phyloP scores from a whole-genome alignment of 106 monocot species.

The Allium sativum region DNA sequence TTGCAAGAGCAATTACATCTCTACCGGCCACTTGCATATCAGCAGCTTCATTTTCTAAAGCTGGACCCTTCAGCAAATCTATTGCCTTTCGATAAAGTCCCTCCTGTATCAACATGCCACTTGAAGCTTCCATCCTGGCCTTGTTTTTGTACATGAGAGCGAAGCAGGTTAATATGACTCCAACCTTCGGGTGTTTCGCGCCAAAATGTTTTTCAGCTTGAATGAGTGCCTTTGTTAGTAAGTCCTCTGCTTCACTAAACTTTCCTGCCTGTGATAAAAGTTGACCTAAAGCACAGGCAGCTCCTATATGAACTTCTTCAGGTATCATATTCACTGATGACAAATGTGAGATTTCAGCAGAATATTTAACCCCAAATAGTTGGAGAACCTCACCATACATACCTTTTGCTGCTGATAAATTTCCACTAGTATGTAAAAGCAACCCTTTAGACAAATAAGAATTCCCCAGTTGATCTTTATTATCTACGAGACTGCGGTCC shows the following conservation, averaged over 20 bases:
- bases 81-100: constrained; percentile 71
- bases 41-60: constrained; percentile 41
- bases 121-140: constrained; percentile 68
- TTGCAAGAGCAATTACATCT: constrained; percentile 68
- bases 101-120: constrained; percentile 88
- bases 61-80: constrained; percentile 71
- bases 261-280: constrained; percentile 70
- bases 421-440: constrained; percentile 66
- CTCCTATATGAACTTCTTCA: constrained; percentile 55
- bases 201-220: constrained; percentile 83
- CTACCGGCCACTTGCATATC: constrained; percentile 16
- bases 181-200: constrained; percentile 84
- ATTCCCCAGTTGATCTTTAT: too few species aligned
- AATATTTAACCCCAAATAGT: constrained; percentile 23
- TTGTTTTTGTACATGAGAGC: constrained; percentile 77
- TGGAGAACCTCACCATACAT: constrained; percentile 47
- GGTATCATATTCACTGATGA: constrained; percentile 64
- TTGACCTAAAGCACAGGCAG: constrained; percentile 22
- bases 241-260: constrained; percentile 67
- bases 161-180: constrained; percentile 72
- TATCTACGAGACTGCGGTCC: too few species aligned
- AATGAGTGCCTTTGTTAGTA: constrained; percentile 66
- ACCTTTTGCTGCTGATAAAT: constrained; percentile 49
- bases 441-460: constrained; percentile 51
- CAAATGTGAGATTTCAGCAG: constrained; percentile 22